phyloP scores from a whole-genome alignment of 1,284 basidiomycete genomes.

The Meripilus lineatus region DNA sequence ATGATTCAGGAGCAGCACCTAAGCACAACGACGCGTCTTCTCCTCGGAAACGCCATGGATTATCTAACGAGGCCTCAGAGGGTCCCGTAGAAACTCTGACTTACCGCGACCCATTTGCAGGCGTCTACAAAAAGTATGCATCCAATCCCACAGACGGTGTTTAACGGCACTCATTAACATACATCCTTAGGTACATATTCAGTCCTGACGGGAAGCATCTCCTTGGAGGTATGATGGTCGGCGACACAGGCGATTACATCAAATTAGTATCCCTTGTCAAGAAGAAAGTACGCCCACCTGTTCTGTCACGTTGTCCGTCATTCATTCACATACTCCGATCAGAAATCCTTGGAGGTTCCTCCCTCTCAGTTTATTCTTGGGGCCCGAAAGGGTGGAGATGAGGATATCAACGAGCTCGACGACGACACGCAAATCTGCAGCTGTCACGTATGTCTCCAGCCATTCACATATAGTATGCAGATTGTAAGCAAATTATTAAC shows the following conservation, averaged over 20 bases:
- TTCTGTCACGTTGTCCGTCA: conserved; percentile 3
- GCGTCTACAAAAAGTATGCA: conserved; percentile 64
- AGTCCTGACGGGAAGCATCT: conserved; percentile 71
- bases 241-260: conserved; percentile 67
- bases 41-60: conserved; percentile 24
- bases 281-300: conserved; percentile 46
- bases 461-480: neutral
- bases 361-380: conserved; percentile 69
- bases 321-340: neutral
- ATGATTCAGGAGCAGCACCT: too few relatives aligned
- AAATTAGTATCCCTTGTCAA: conserved; percentile 70
- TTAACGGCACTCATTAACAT: too few relatives aligned
- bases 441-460: conserved; percentile 43
- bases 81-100: conserved; percentile 59
- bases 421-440: conserved; percentile 71
- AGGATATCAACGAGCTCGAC: conserved; percentile 62
- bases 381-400: conserved; percentile 39
- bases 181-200: conserved; percentile 64
- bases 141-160: too few relatives aligned
- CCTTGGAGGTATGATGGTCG: conserved; percentile 80
- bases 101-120: conserved; percentile 70
- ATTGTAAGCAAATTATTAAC: conserved; percentile 5
- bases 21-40: conserved; percentile 21
- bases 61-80: conserved; percentile 23
- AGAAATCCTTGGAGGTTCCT: conserved; percentile 61